Evolutionary conservation across 331 rosid genomes (phyloP), one percentile per base, ranked within the genome.

Genomic region (Ulmus americana): DNA sequence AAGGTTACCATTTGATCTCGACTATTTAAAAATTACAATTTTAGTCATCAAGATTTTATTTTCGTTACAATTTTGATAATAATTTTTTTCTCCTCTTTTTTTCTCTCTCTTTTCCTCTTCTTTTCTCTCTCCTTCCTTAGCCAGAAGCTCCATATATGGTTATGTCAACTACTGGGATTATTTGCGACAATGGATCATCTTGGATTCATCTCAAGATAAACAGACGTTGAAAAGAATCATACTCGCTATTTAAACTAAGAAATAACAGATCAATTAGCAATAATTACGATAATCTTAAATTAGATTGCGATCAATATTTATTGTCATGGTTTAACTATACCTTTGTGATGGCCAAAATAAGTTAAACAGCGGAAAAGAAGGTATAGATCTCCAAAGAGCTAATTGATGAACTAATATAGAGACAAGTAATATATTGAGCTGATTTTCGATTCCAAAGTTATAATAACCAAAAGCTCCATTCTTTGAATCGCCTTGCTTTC

Each of bases 361-460:
- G 76, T 61, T 79, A 65, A 20, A 67, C 70, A 55, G 92, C 92
- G 77, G 58, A 74, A 38, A 80, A 76, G 73, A 80, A 8, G 81
- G 71, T 74, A 52, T 78, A 58, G 75, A 60, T 63, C 77, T 56
- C 67, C 69, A 50, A 73, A 81, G 70, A 90, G 64, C 56, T 84
- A 81, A 54, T 53, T 72, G 51, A 82, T 66, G 68, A 87, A 87
- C 76, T 83, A 83, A 62, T 71, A 81, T 16, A 28, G 35, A 85
- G 63, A 79, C 78, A 90, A 74, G 79, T 40, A 79, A 87, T 85
- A 55, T 45, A 84, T 67, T 66, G 84, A 78, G 67, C 86, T 83
- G 85, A 87, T 65, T 76, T 81, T 82, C 97, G 94, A 90, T 55
- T 82, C 90, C 84, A 90, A 83, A 15, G 88, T 69, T 62, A 59